These are phyloP conservation scores for Phytophthora tentaculata DNA, from an alignment of 352 stramenopile genomes.

Conservation along the genomic window DNA sequence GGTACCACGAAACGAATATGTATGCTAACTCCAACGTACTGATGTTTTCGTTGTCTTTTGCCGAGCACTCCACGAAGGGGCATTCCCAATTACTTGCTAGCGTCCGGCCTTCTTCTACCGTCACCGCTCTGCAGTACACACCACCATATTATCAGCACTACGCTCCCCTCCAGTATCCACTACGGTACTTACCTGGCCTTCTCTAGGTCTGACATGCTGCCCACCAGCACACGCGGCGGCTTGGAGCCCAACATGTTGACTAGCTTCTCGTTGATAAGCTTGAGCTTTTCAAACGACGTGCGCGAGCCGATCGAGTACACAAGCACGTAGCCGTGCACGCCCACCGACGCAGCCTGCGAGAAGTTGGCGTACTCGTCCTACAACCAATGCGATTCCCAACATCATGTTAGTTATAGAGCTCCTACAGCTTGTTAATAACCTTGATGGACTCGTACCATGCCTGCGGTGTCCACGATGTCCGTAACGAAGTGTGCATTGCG, in stretches of 20 bases:
- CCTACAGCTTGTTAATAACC: not conserved
- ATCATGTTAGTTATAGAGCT: not conserved
- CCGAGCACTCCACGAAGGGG: conserved; percentile 96
- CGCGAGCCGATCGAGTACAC: conserved; percentile 95
- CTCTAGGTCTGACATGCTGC: conserved; percentile 95
- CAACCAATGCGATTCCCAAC: not conserved
- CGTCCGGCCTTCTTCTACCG: conserved; percentile 83
- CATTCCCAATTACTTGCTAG: conserved; percentile 92
- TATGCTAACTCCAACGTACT: conserved; percentile 51
- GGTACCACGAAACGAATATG: not conserved
- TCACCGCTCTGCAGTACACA: conserved; percentile 68
- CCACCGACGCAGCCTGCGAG: conserved; percentile 95
- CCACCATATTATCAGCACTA: conserved; percentile 9
- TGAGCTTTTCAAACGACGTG: conserved; percentile 95
- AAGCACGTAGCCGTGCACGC: conserved; percentile 95
- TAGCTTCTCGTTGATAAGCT: conserved; percentile 95
- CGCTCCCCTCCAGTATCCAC: not conserved
- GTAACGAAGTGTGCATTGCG: conserved; percentile 96
- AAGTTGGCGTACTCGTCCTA: conserved; percentile 97
- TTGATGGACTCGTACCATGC: conserved; percentile 74
- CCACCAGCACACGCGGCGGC: conserved; percentile 93
- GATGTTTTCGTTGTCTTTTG: conserved; percentile 92
- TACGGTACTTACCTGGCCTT: conserved; percentile 72
- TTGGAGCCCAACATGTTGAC: conserved; percentile 94
- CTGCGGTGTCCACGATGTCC: conserved; percentile 97